Conservation (phyloP, 306 rosid genomes). For the Prunus padus region DNA sequence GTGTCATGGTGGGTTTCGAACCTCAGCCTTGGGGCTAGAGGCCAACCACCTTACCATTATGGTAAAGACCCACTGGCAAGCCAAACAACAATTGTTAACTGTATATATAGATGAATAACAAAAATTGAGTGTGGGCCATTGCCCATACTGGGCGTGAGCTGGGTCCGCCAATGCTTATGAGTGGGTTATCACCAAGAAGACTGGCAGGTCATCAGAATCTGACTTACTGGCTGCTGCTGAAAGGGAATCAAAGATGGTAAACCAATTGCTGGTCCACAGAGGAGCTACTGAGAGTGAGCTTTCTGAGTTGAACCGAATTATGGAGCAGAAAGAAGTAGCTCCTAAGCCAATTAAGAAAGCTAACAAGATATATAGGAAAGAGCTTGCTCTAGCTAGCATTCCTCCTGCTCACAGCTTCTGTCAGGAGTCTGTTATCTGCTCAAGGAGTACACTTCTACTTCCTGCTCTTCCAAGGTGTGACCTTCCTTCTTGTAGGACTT, state of each 20-base stretch:
- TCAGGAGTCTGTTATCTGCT: conserved; percentile 79
- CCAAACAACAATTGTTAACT: too few species aligned
- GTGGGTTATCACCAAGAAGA: conserved; percentile 93
- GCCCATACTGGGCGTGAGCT: too few species aligned
- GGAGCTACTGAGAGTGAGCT: conserved; percentile 75
- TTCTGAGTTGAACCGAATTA: conserved; percentile 44
- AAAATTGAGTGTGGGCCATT: too few species aligned
- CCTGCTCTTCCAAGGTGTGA: conserved; percentile 87
- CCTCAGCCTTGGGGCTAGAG: too few species aligned
- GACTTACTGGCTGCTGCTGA: conserved; percentile 76
- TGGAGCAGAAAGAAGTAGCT: conserved; percentile 53
- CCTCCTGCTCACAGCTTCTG: conserved; percentile 83
- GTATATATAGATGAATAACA: too few species aligned
- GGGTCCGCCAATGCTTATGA: too few species aligned
- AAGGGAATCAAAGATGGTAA: conserved; percentile 54
- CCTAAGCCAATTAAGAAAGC: conserved; percentile 49
- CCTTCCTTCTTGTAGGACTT: conserved; percentile 94
- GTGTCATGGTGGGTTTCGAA: too few species aligned
- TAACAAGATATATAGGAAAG: conserved; percentile 77
- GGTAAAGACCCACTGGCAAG: too few species aligned
- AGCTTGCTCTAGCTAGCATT: conserved; percentile 84
- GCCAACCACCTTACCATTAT: too few species aligned
- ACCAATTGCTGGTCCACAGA: conserved; percentile 55
- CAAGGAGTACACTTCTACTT: conserved; percentile 97
- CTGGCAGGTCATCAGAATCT: conserved; percentile 86